Evolutionary conservation across 2,329 filamentous ascomycete genomes (phyloP).

Genomic region (Lachnellula subtilissima): DNA sequence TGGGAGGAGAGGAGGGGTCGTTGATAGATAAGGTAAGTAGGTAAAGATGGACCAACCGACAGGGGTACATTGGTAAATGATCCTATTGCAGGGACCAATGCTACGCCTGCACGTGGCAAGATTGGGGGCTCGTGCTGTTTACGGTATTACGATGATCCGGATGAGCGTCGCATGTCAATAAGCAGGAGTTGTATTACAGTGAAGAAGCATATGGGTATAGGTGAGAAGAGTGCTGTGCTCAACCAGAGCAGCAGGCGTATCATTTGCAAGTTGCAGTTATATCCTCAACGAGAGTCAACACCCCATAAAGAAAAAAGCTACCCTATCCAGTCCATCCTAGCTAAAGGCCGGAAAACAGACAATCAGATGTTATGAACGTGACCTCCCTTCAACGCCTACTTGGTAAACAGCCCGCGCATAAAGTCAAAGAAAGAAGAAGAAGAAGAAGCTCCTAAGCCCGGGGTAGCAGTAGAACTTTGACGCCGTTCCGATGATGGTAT

Average conservation of each 20-base stretch:
- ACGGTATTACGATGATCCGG: too few species aligned
- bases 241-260: conserved; percentile 5
- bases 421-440: conserved; percentile 28
- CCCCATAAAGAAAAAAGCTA: background rate
- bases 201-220: background rate
- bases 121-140: too few species aligned
- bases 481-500: conserved; percentile 13
- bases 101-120: too few species aligned
- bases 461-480: conserved; percentile 16
- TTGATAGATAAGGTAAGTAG: background rate
- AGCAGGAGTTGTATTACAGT: background rate
- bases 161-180: too few species aligned
- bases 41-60: too few species aligned
- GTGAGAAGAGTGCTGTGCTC: background rate
- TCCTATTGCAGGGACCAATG: too few species aligned
- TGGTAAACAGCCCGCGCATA: conserved; percentile 23
- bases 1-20: background rate
- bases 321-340: background rate
- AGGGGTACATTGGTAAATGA: too few species aligned
- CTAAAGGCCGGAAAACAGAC: background rate
- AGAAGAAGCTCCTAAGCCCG: conserved; percentile 15
- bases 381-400: conserved; percentile 22
- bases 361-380: background rate
- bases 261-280: conserved; percentile 3
- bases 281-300: background rate